Conservation (phyloP, 2,329 filamentous ascomycete species). For the Cadophora malorum region DNA sequence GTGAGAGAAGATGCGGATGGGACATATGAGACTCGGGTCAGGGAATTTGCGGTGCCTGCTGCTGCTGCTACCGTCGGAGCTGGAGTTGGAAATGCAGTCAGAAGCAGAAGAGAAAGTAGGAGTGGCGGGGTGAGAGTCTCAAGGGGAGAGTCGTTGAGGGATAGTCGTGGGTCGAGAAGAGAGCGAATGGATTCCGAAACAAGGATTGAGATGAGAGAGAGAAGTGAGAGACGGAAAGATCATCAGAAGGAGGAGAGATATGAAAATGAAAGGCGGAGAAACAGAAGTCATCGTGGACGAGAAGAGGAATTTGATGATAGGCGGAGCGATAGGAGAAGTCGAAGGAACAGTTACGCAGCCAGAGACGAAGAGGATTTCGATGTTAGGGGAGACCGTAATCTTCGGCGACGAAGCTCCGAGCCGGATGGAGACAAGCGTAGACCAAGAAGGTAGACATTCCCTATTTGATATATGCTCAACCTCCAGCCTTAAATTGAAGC, state of each 20-base stretch:
- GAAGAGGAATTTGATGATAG: background rate
- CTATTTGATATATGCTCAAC: background rate
- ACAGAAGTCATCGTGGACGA: background rate
- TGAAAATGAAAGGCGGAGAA: background rate
- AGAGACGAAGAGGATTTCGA: constrained; percentile 4
- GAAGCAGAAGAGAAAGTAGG: background rate
- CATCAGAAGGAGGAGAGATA: background rate
- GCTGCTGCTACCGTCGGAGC: background rate
- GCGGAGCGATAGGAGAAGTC: background rate
- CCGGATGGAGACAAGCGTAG: background rate
- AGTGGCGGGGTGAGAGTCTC: background rate
- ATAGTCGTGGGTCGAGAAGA: background rate
- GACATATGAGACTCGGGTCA: background rate
- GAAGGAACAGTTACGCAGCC: background rate
- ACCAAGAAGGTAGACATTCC: constrained; percentile 1
- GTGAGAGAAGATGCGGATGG: background rate
- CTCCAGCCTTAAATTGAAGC: background rate
- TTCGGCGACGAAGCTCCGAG: background rate
- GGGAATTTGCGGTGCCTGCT: background rate
- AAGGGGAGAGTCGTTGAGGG: constrained; percentile 1
- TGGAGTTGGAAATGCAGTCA: background rate
- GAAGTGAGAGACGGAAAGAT: background rate
- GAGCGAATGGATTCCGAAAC: background rate
- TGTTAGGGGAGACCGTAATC: constrained; percentile 8
- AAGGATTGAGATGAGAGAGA: background rate